Evolutionary conservation across 106 monocot species (phyloP).

Genomic region (Chionographis japonica): DNA sequence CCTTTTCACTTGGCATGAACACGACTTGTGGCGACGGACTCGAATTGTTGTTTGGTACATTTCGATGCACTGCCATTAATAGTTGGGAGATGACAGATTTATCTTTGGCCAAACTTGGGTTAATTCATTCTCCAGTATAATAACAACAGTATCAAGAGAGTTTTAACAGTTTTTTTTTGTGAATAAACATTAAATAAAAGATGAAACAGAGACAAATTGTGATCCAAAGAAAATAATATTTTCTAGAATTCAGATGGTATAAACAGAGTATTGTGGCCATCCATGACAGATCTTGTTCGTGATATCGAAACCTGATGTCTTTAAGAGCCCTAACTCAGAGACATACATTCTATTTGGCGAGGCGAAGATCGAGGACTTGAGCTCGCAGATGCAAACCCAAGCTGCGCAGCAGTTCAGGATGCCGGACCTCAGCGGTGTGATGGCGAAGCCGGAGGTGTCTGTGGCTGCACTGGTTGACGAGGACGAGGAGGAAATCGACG

Average conservation of each 20-base stretch:
- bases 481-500: slow-evolving; percentile 45
- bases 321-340: slow-evolving; percentile 45
- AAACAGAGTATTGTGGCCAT: neutral
- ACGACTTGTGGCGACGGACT: too few relatives aligned
- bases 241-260: too few relatives aligned
- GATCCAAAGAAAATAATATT: neutral
- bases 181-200: neutral
- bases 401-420: slow-evolving; percentile 47
- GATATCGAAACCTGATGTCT: slow-evolving; percentile 48
- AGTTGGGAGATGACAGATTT: too few relatives aligned
- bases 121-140: too few relatives aligned
- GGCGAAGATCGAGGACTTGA: slow-evolving; percentile 49
- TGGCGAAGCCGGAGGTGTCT: slow-evolving; percentile 31
- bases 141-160: too few relatives aligned
- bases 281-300: slow-evolving; percentile 29
- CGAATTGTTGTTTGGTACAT: too few relatives aligned
- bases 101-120: too few relatives aligned
- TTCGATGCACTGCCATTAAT: too few relatives aligned
- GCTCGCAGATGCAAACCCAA: slow-evolving; percentile 43
- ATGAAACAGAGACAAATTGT: neutral
- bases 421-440: slow-evolving; percentile 41
- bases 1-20: too few relatives aligned
- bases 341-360: slow-evolving; percentile 46
- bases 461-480: slow-evolving; percentile 22
- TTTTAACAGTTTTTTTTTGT: too few relatives aligned